phyloP scores from a whole-genome alignment of 371 early-diverging fungal genomes.

The Mortierella sp. region DNA sequence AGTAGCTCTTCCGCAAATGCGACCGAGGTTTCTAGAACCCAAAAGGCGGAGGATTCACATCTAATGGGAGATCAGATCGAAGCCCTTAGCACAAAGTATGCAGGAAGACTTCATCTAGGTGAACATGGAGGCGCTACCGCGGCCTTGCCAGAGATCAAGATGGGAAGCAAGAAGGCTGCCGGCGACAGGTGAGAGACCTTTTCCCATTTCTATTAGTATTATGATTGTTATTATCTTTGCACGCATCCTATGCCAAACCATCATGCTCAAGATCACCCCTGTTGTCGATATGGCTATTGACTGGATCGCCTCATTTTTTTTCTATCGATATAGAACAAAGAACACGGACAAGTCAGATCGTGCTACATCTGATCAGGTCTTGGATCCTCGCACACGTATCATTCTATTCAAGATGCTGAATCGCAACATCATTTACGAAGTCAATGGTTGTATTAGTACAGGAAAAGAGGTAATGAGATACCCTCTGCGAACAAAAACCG shows the following conservation, averaged over 20 bases:
- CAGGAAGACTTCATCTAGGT: conserved; percentile 39
- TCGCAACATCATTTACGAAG: conserved; percentile 88
- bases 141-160: conserved; percentile 65
- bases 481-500: too few species aligned
- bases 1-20: conserved; percentile 18
- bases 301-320: neutral
- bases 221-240: conserved; percentile 55
- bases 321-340: conserved; percentile 22
- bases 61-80: conserved; percentile 39
- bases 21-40: conserved; percentile 52
- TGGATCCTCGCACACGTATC: conserved; percentile 98
- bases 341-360: conserved; percentile 93
- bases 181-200: conserved; percentile 69
- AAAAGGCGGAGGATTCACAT: conserved; percentile 42
- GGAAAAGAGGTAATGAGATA: conserved; percentile 91
- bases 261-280: conserved; percentile 1
- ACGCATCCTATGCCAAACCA: too few species aligned
- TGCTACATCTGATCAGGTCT: conserved; percentile 97
- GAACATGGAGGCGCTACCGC: conserved; percentile 60
- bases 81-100: conserved; percentile 42
- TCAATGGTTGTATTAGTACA: conserved; percentile 98
- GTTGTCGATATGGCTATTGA: neutral
- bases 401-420: conserved; percentile 97
- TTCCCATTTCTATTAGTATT: conserved; percentile 3
- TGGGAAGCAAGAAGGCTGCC: conserved; percentile 83